These are phyloP conservation scores for Luffa aegyptiaca DNA, from an alignment of 306 rosid genomes.

Conservation along the genomic window DNA sequence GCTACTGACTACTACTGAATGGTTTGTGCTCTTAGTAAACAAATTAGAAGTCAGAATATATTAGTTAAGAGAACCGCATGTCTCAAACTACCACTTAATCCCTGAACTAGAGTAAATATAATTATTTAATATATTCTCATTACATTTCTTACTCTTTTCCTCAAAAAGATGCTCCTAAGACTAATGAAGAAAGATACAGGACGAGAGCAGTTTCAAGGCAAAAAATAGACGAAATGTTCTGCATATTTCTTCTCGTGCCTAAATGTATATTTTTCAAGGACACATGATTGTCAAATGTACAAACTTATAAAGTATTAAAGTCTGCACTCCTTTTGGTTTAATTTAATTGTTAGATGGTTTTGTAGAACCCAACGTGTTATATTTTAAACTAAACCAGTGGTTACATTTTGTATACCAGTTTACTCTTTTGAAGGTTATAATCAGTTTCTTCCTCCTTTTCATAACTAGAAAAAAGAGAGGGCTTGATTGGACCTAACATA, in stretches of 20 bases:
- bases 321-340: not conserved
- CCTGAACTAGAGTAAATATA: not conserved
- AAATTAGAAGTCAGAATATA: not conserved
- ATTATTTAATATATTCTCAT: not conserved
- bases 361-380: not conserved
- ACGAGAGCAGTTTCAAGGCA: not conserved
- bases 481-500: not conserved
- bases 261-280: not conserved
- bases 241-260: constrained; percentile 10
- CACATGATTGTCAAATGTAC: not conserved
- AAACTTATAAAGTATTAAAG: not conserved
- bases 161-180: not conserved
- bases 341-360: not conserved
- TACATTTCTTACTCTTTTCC: not conserved
- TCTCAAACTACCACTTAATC: not conserved
- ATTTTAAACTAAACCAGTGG: not conserved
- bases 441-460: not conserved
- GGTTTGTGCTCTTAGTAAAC: constrained; percentile 32
- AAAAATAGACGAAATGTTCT: not conserved
- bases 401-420: not conserved
- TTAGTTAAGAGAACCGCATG: not conserved
- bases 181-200: not conserved
- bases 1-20: constrained; percentile 87
- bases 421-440: not conserved
- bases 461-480: not conserved